Evolutionary conservation across 768 basidiomycete species (phyloP).

Genomic region (Leccinum disarticulatum): DNA sequence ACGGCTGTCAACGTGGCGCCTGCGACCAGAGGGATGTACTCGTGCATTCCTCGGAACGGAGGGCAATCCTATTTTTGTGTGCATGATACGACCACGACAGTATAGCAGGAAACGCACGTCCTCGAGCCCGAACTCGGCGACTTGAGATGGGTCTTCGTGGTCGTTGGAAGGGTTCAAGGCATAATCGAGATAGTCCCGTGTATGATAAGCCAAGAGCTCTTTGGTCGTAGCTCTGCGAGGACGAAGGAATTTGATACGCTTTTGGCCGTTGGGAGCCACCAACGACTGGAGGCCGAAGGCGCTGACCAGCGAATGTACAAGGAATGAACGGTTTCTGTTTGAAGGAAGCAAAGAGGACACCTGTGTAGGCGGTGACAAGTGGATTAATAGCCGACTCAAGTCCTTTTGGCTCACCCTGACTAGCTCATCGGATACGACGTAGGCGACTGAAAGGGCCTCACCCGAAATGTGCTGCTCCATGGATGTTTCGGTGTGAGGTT

Average conservation of each 20-base stretch:
- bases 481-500: not conserved
- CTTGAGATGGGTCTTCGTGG: constrained; percentile 19
- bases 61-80: constrained; percentile 70
- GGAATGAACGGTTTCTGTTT: constrained; percentile 60
- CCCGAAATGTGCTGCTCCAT: constrained; percentile 13
- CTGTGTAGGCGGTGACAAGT: constrained; percentile 22
- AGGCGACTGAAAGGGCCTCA: constrained; percentile 34
- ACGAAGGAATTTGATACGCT: constrained; percentile 45
- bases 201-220: constrained; percentile 69
- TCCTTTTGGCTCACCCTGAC: constrained; percentile 42
- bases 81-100: not conserved
- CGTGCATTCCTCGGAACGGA: constrained; percentile 61
- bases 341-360: constrained; percentile 63
- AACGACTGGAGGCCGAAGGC: constrained; percentile 49
- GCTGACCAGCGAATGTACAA: constrained; percentile 65
- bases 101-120: constrained; percentile 41
- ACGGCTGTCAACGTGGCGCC: constrained; percentile 80
- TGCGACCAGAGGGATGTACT: constrained; percentile 71
- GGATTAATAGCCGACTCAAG: not conserved
- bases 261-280: constrained; percentile 20
- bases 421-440: constrained; percentile 59
- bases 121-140: constrained; percentile 54
- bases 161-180: constrained; percentile 41
- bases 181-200: constrained; percentile 65
- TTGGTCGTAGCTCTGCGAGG: constrained; percentile 53